Percentiles rank a stretch among this genome's conserved stretches.
Conservation (phyloP, 768 basidiomycete species). For the Sutorius australiensis region DNA sequence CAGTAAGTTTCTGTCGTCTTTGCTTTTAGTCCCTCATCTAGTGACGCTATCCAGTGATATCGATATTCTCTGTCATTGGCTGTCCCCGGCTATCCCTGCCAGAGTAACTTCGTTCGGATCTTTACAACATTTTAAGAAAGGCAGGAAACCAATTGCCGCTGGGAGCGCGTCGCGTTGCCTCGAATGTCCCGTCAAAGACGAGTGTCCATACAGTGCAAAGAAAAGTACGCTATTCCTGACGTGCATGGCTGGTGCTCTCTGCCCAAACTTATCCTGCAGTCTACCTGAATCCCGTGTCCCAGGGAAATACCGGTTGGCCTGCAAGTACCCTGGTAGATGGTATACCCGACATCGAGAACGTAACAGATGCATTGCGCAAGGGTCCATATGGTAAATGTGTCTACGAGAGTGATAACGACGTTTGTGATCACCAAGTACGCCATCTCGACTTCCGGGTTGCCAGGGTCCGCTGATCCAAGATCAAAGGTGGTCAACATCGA, state of each 20-base stretch:
- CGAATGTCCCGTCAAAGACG: slow-evolving; percentile 66
- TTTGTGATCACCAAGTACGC: slow-evolving; percentile 77
- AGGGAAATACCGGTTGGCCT: slow-evolving; percentile 56
- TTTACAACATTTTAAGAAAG: slow-evolving; percentile 74
- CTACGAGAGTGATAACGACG: slow-evolving; percentile 81
- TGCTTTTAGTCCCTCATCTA: not conserved
- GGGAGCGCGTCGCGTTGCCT: slow-evolving; percentile 69
- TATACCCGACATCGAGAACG: slow-evolving; percentile 81
- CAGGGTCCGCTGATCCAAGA: not conserved
- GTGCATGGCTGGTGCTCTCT: not conserved
- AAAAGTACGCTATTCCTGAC: slow-evolving; percentile 47
- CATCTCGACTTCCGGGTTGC: not conserved
- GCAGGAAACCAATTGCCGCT: slow-evolving; percentile 64
- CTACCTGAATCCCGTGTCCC: slow-evolving; percentile 71
- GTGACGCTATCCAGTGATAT: slow-evolving; percentile 57
- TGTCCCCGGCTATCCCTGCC: slow-evolving; percentile 58
- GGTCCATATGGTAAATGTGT: slow-evolving; percentile 82
- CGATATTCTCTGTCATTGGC: slow-evolving; percentile 77
- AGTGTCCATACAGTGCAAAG: slow-evolving; percentile 86
- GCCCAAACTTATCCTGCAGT: slow-evolving; percentile 42
- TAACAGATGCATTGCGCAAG: slow-evolving; percentile 63
- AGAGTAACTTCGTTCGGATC: slow-evolving; percentile 86
- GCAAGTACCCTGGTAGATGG: slow-evolving; percentile 68
- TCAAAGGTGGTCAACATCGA: slow-evolving; percentile 78
- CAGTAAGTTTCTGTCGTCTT: slow-evolving; percentile 51